Base-by-base conservation (phyloP, 257 asterid species). In the Jacaranda mimosifolia region DNA sequence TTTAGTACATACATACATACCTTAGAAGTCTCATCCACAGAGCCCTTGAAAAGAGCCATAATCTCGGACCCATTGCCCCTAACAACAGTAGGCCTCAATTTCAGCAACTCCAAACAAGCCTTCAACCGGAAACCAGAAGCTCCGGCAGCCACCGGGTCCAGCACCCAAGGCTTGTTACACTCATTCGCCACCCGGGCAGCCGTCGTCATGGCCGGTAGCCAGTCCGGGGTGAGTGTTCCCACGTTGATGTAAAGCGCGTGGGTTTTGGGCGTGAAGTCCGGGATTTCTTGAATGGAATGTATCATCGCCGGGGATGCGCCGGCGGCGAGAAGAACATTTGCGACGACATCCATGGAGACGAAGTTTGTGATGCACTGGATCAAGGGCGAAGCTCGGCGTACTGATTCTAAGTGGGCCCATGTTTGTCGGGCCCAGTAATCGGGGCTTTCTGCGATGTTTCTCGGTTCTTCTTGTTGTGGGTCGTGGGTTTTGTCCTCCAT, bases 251-350 rank as follows among this genome's bases (percentile, higher is more conserved):
- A 95, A 53, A 95, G 92, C 21, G 91, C 97, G 72, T 77, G 80
- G 62, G 69, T 76, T 72, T 85, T 89, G 12, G 99, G 97, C 19
- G 98, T 90, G 83, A 95, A 95, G 17, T 95, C 99, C 0, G 92
- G 94, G 79, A 90, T 90, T 66, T 95, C 99, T 4, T 83, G 80
- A 19, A 76, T 39, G 11, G 91, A 90, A 76, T 91, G 97, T n/a
- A 91, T 80, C 99, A 95, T 95, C n/a, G 96, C 98, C 68, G 99
- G 99, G 2, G 94, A 93, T 2, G 98, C 99, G 48, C 97, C 98
- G 82, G 92, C 90, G 42, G 99, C 77, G 82, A 95, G 88, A 0
- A 95, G 89, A 26, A 90, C 87, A 71, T 93, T 95, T 72, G 99
- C 98, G 86, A 90, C 92, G 62, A 95, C 78, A 81, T 95, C 98